These are phyloP conservation scores for Cryptococcus sp. DNA, from an alignment of 1,284 basidiomycete genomes.

Conservation along the genomic window DNA sequence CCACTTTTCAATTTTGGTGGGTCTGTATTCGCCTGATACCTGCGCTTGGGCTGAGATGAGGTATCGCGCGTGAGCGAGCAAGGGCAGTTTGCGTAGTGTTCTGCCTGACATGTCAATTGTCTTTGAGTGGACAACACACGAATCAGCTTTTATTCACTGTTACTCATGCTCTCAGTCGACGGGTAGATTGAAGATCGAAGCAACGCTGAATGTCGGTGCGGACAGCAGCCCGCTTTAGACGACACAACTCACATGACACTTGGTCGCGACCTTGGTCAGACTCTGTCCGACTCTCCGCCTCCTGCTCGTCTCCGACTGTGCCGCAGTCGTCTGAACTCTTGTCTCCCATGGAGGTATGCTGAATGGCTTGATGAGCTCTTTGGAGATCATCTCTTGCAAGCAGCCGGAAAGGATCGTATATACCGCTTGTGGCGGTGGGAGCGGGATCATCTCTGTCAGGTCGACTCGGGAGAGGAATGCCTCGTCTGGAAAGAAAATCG, in stretches of 20 bases:
- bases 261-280: too few species aligned
- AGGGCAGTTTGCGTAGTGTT: slow-evolving; percentile 82
- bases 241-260: too few species aligned
- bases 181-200: too few species aligned
- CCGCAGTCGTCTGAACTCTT: too few species aligned
- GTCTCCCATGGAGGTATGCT: too few species aligned
- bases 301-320: neutral
- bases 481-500: slow-evolving; percentile 62
- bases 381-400: slow-evolving; percentile 73
- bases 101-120: slow-evolving; percentile 83
- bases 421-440: slow-evolving; percentile 84
- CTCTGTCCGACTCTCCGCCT: neutral
- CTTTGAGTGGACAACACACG: slow-evolving; percentile 41
- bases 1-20: slow-evolving; percentile 35
- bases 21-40: slow-evolving; percentile 15
- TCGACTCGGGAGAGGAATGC: slow-evolving; percentile 98
- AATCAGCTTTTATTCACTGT: neutral
- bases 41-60: slow-evolving; percentile 54
- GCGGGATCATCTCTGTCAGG: slow-evolving; percentile 90
- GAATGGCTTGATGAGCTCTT: slow-evolving; percentile 66
- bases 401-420: slow-evolving; percentile 91
- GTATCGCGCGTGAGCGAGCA: slow-evolving; percentile 83
- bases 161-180: too few species aligned
- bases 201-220: too few species aligned
- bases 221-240: too few species aligned